Conservation (phyloP, 306 rosid species). For the Oemleria cerasiformis region DNA sequence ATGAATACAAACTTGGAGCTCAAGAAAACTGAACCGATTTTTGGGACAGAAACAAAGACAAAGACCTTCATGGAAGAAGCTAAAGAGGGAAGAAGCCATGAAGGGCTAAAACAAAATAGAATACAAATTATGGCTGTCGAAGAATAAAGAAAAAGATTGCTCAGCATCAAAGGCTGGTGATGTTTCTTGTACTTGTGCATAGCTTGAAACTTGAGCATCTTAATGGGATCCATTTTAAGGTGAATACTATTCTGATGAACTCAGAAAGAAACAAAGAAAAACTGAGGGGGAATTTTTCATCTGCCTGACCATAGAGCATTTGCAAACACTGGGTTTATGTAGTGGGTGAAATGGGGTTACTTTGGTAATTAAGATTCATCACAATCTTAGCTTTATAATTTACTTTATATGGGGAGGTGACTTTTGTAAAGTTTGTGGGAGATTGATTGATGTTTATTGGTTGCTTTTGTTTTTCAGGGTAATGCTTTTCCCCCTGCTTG, state of each 20-base stretch:
- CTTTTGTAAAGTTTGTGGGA: slow-evolving; percentile 23
- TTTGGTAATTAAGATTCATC: slow-evolving; percentile 20
- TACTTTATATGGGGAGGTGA: slow-evolving; percentile 10
- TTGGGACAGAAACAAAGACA: slow-evolving; percentile 22
- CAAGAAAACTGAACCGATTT: slow-evolving; percentile 18
- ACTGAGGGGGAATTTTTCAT: slow-evolving; percentile 18
- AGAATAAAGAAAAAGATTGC: slow-evolving; percentile 25
- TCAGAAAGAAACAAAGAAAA: background rate
- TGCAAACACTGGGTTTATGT: slow-evolving; percentile 18
- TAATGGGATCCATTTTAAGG: slow-evolving; percentile 31
- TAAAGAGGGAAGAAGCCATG: slow-evolving; percentile 39
- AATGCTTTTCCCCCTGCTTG: background rate
- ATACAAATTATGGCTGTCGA: slow-evolving; percentile 21
- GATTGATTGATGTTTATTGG: slow-evolving; percentile 16
- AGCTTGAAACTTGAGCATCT: slow-evolving; percentile 23
- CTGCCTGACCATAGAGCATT: slow-evolving; percentile 26
- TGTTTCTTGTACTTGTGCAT: slow-evolving; percentile 22
- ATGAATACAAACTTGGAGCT: slow-evolving; percentile 47
- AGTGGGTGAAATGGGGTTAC: slow-evolving; percentile 18
- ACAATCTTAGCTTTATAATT: background rate
- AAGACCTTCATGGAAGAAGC: slow-evolving; percentile 26
- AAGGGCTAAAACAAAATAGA: slow-evolving; percentile 27
- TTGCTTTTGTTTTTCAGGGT: slow-evolving; percentile 12
- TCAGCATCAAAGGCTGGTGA: slow-evolving; percentile 6
- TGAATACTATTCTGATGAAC: no score